These are phyloP conservation scores for Penicillium sp. DNA, from an alignment of 2,329 filamentous ascomycete genomes.

Conservation along the genomic window DNA sequence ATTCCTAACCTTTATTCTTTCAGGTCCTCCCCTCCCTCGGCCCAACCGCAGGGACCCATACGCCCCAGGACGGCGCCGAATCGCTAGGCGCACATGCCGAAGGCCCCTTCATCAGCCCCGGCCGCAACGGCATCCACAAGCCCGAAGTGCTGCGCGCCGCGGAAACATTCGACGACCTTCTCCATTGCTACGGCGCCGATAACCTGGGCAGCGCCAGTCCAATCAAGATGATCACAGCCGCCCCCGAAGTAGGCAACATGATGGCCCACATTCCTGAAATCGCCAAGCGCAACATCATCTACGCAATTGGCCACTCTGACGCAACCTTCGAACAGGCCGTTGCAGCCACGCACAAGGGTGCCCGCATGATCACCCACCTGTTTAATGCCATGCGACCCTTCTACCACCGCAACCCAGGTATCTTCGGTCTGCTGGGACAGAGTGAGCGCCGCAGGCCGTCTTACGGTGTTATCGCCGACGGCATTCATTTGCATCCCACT, in stretches of 20 bases:
- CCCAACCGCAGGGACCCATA: slow-evolving; percentile 61
- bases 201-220: slow-evolving; percentile 54
- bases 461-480: slow-evolving; percentile 87
- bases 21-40: slow-evolving; percentile 69
- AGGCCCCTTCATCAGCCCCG: slow-evolving; percentile 79
- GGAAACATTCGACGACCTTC: slow-evolving; percentile 58
- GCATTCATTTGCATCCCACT: slow-evolving; percentile 84
- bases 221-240: slow-evolving; percentile 80
- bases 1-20: background rate
- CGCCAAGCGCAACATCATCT: slow-evolving; percentile 64
- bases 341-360: slow-evolving; percentile 67
- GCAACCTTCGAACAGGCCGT: slow-evolving; percentile 81
- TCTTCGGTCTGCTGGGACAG: slow-evolving; percentile 79
- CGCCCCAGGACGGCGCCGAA: slow-evolving; percentile 69
- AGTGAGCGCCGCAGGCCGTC: slow-evolving; percentile 60
- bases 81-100: slow-evolving; percentile 88
- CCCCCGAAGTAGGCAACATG: slow-evolving; percentile 76
- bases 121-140: slow-evolving; percentile 85
- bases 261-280: slow-evolving; percentile 65
- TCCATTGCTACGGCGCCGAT: slow-evolving; percentile 58
- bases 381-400: slow-evolving; percentile 93
- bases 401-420: slow-evolving; percentile 85
- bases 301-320: slow-evolving; percentile 81
- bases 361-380: slow-evolving; percentile 86
- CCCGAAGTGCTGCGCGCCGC: slow-evolving; percentile 66